Evolutionary conservation across 495 filamentous ascomycete species (phyloP).

Genomic region (Ramalina intermedia): DNA sequence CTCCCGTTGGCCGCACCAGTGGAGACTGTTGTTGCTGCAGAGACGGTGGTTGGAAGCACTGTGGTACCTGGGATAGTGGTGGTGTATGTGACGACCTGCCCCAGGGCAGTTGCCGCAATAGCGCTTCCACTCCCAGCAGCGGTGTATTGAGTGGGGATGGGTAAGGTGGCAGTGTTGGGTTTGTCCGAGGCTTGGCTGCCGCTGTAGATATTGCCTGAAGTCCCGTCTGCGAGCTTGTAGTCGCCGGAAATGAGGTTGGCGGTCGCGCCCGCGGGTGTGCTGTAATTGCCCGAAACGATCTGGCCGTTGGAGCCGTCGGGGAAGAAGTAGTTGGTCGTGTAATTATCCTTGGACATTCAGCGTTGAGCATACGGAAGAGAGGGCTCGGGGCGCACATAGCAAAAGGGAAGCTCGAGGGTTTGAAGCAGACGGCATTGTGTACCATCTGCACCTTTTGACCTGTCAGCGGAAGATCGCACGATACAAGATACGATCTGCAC

Average conservation of each 20-base stretch:
- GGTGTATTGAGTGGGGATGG: conserved; percentile 26
- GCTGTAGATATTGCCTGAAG: conserved; percentile 24
- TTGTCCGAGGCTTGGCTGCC: conserved; percentile 14
- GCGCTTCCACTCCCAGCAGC: conserved; percentile 21
- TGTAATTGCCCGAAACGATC: conserved; percentile 22
- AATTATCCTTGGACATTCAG: conserved; percentile 21
- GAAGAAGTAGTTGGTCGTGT: conserved; percentile 28
- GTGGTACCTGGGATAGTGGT: conserved; percentile 12
- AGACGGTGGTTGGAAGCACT: conserved; percentile 5
- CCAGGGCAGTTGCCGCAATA: conserved; percentile 22
- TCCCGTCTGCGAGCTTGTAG: conserved; percentile 19
- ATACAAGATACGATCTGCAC: neutral
- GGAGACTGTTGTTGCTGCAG: conserved; percentile 1
- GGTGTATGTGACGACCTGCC: conserved; percentile 10
- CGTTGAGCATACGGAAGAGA: neutral
- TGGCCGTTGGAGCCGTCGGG: conserved; percentile 27
- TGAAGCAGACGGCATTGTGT: conserved; percentile 20
- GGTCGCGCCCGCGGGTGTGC: conserved; percentile 11
- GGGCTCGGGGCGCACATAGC: conserved; percentile 14
- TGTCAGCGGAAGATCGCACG: neutral
- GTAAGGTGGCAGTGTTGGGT: conserved; percentile 23
- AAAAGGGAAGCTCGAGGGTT: conserved; percentile 20
- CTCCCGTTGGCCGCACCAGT: neutral
- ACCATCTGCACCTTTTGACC: conserved; percentile 11
- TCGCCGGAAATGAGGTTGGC: conserved; percentile 24